These are phyloP conservation scores for Trichoderma guizhouense DNA, from an alignment of 2,329 filamentous ascomycete genomes.

Conservation along the genomic window DNA sequence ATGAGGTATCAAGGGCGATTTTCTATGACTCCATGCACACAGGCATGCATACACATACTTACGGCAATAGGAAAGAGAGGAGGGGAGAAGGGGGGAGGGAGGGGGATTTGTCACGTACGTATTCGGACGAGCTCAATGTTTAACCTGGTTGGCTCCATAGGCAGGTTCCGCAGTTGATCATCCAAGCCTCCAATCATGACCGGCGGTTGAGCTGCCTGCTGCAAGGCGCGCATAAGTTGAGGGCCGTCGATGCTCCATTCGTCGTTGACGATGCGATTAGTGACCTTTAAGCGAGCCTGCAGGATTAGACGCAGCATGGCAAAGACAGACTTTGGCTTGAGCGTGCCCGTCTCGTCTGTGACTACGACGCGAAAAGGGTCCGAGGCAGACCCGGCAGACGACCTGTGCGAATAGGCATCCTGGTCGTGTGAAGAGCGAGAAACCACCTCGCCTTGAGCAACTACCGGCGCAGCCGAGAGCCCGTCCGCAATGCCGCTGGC, in stretches of 20 bases:
- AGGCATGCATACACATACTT: neutral
- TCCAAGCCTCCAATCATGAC: slow-evolving; percentile 27
- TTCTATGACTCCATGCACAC: neutral
- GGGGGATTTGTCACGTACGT: slow-evolving; percentile 34
- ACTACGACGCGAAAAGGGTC: slow-evolving; percentile 25
- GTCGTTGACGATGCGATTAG: slow-evolving; percentile 31
- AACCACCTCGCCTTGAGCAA: neutral
- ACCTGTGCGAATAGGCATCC: neutral
- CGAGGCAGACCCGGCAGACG: neutral
- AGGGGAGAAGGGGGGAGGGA: neutral
- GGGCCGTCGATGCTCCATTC: slow-evolving; percentile 31
- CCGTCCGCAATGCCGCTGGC: neutral
- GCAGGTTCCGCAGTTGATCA: slow-evolving; percentile 40
- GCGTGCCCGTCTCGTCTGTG: slow-evolving; percentile 26
- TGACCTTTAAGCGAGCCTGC: slow-evolving; percentile 29
- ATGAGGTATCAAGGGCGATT: neutral
- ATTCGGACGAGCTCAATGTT: slow-evolving; percentile 48
- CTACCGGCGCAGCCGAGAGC: neutral
- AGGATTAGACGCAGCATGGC: slow-evolving; percentile 31
- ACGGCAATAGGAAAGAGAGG: neutral
- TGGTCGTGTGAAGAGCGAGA: slow-evolving; percentile 16
- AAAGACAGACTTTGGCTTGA: slow-evolving; percentile 28
- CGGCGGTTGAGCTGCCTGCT: slow-evolving; percentile 22
- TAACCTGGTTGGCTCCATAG: slow-evolving; percentile 40
- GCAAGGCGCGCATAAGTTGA: slow-evolving; percentile 26